Evolutionary conservation across 257 asterid species (phyloP).

Genomic region (Phtheirospermum japonicum): DNA sequence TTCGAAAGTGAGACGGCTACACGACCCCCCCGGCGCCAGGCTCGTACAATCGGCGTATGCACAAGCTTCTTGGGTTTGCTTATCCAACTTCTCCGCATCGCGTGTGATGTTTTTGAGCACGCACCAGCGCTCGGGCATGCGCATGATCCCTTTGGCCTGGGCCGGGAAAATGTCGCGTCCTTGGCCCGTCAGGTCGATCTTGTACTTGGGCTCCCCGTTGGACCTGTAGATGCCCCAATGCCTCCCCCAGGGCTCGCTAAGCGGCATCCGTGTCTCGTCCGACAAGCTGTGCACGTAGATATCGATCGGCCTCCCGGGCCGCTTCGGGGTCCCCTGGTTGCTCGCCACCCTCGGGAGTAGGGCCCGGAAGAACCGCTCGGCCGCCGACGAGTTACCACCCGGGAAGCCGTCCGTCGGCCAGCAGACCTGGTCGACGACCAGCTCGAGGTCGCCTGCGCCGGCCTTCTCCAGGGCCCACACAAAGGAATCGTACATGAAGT

Average conservation of each 20-base stretch:
- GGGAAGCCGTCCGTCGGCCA: constrained; percentile 57
- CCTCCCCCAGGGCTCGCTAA: constrained; percentile 6
- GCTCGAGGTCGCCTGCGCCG: constrained; percentile 11
- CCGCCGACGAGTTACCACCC: constrained; percentile 22
- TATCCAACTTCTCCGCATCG: not conserved
- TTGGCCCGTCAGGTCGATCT: constrained; percentile 18
- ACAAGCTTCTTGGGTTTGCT: not conserved
- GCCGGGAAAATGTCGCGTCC: constrained; percentile 30
- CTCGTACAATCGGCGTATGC: not conserved
- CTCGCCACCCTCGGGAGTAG: constrained; percentile 26
- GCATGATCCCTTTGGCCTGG: constrained; percentile 29
- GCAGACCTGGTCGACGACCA: constrained; percentile 36
- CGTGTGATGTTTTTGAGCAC: constrained; percentile 17
- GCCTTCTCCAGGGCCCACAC: constrained; percentile 35
- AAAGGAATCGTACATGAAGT: constrained; percentile 33
- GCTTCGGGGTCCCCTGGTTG: constrained; percentile 44
- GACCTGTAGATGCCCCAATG: constrained; percentile 41
- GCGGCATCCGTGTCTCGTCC: constrained; percentile 20
- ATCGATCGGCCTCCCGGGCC: constrained; percentile 34
- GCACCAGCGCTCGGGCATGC: constrained; percentile 50
- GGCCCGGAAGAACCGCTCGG: constrained; percentile 37
- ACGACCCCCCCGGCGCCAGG: constrained; percentile 1
- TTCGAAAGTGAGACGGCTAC: not conserved
- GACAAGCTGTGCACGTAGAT: constrained; percentile 25
- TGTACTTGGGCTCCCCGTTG: constrained; percentile 34